Conservation (phyloP, 306 rosid species). For the Cucumis sativus region Cucumber_9930_V3 NC_026655.2:8166001-8166500, state of each 20-base stretch:
- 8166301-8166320: conserved; percentile 92
- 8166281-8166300: not conserved
- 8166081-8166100: conserved; percentile 61
- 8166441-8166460: not conserved
- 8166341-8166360: conserved; percentile 76
- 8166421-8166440: not conserved
- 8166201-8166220: not conserved
- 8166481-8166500: not conserved
- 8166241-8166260: not conserved
- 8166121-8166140: not conserved
- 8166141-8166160: not conserved
- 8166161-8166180: not conserved
- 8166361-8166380: conserved; percentile 71
- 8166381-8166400: conserved; percentile 85
- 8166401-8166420: not conserved
- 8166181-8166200: not conserved
- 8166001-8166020: conserved; percentile 97
- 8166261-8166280: not conserved
- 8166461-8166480: not conserved
- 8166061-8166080: conserved; percentile 50
- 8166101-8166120: conserved; percentile 52
- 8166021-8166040: conserved; percentile 79
- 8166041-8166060: conserved; percentile 72
- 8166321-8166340: conserved; percentile 92
- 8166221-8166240: not conserved